Percentiles rank a stretch among this genome's conserved stretches.
phyloP scores from a whole-genome alignment of 129 eudicot species.

The Tagetes erecta region DNA sequence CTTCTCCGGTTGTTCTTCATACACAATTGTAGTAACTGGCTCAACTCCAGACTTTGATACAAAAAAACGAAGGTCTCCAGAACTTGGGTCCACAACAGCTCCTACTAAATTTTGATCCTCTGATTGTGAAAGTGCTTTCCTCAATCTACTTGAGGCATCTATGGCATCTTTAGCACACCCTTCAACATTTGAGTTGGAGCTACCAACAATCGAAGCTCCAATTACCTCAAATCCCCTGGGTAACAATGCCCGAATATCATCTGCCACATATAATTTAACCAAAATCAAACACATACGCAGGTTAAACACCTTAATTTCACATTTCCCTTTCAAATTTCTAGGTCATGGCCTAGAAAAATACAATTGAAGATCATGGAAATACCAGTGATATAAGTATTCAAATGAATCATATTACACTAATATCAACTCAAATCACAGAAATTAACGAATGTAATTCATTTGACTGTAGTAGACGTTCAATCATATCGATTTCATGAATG shows the following conservation, averaged over 20 bases:
- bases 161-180: conserved; percentile 50
- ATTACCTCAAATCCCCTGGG: conserved; percentile 83
- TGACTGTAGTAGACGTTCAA: background rate
- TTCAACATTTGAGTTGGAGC: conserved; percentile 30
- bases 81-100: conserved; percentile 57
- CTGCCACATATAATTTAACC: conserved; percentile 39
- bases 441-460: background rate
- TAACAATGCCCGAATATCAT: conserved; percentile 59
- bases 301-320: background rate
- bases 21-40: conserved; percentile 46
- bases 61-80: conserved; percentile 54
- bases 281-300: conserved; percentile 5
- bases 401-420: background rate
- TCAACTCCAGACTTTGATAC: conserved; percentile 47
- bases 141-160: conserved; percentile 42
- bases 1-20: conserved; percentile 75
- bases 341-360: background rate
- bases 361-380: conserved; percentile 15
- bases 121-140: conserved; percentile 41
- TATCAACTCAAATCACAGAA: background rate
- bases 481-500: background rate
- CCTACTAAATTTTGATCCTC: conserved; percentile 54
- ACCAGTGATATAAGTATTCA: background rate
- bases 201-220: conserved; percentile 63
- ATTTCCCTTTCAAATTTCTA: background rate